phyloP scores from a whole-genome alignment of 257 asterid genomes.

The Avicennia marina region DNA sequence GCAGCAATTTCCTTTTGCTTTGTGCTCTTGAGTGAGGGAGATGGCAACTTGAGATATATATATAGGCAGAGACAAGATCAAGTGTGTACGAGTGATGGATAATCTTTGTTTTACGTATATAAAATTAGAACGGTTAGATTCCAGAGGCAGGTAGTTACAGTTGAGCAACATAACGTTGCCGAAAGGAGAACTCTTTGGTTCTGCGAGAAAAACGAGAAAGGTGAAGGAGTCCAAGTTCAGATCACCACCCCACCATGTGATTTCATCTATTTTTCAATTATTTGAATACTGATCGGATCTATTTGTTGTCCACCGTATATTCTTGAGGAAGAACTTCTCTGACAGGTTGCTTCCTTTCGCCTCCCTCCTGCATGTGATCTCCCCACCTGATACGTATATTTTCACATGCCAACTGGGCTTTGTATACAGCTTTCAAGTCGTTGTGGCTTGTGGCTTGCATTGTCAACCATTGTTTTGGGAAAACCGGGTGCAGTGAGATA shows the following conservation, averaged over 20 bases:
- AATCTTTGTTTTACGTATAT: background rate
- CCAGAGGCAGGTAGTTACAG: slow-evolving; percentile 6
- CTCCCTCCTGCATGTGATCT: background rate
- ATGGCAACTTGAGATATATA: slow-evolving; percentile 19
- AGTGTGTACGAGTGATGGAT: background rate
- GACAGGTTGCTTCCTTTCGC: background rate
- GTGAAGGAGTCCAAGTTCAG: slow-evolving; percentile 37
- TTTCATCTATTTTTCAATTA: slow-evolving; percentile 19
- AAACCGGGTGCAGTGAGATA: slow-evolving; percentile 22
- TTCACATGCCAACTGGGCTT: slow-evolving; percentile 16
- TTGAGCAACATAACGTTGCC: slow-evolving; percentile 19
- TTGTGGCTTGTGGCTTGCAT: background rate
- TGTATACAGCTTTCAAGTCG: background rate
- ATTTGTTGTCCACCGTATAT: background rate
- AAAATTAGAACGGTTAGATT: slow-evolving; percentile 3
- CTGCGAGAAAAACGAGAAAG: slow-evolving; percentile 22
- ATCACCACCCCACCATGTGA: slow-evolving; percentile 34
- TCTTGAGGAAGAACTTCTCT: background rate
- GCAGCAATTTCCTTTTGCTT: background rate
- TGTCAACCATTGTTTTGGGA: background rate
- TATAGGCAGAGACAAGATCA: slow-evolving; percentile 33
- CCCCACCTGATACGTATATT: background rate
- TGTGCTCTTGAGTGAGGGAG: slow-evolving; percentile 16
- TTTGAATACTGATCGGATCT: slow-evolving; percentile 17
- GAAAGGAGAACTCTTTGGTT: slow-evolving; percentile 21